Conservation (phyloP, 1,284 basidiomycete genomes). For the Somion occarium region DNA sequence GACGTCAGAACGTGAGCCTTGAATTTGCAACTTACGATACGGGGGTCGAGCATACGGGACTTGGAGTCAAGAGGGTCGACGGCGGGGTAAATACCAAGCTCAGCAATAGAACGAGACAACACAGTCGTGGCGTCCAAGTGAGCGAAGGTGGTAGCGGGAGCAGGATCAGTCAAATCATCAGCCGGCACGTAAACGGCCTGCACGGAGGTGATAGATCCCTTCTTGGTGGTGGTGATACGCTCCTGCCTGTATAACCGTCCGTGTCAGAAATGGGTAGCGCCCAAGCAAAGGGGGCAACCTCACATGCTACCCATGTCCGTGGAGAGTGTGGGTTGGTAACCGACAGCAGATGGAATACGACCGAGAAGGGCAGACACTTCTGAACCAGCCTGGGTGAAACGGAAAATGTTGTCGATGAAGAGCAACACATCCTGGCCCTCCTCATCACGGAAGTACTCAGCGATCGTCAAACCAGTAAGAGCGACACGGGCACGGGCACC, state of each 20-base stretch:
- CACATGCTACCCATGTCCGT: conserved; percentile 99
- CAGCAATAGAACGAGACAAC: conserved; percentile 97
- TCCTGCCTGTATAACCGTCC: conserved; percentile 66
- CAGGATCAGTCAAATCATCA: conserved; percentile 99
- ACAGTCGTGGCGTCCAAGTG: conserved; percentile 99
- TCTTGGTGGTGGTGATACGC: conserved; percentile 99
- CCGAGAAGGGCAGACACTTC: conserved; percentile 99
- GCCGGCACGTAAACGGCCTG: conserved; percentile 99
- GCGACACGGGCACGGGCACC: conserved; percentile 99
- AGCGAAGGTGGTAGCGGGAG: conserved; percentile 98
- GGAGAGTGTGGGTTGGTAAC: conserved; percentile 99
- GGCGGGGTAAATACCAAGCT: conserved; percentile 99
- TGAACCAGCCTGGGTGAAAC: conserved; percentile 99
- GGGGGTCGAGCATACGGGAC: conserved; percentile 99
- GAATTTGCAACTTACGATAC: conserved; percentile 87
- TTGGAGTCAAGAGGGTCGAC: conserved; percentile 99
- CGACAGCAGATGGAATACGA: conserved; percentile 99
- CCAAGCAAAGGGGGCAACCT: conserved; percentile 27
- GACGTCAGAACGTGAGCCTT: too few relatives aligned
- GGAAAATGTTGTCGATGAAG: conserved; percentile 99
- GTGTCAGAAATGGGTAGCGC: not conserved
- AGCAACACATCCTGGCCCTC: conserved; percentile 99
- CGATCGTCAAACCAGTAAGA: conserved; percentile 96
- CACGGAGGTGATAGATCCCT: conserved; percentile 99
- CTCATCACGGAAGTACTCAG: conserved; percentile 99